Evolutionary conservation across 179 eudicot genomes (phyloP).

Genomic region (Corrigiola litoralis): DNA sequence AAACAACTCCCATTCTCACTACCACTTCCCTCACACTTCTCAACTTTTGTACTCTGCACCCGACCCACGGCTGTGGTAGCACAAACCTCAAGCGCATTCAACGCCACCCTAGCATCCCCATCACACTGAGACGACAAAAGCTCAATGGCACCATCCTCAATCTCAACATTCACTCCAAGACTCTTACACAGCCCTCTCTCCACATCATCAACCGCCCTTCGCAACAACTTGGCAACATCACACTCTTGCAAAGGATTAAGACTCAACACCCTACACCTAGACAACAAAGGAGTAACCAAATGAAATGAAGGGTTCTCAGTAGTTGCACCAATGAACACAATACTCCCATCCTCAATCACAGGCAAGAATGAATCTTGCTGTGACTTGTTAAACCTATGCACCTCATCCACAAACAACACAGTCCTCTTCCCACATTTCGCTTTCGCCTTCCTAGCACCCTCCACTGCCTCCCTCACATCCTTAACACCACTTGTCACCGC

Average conservation of each 20-base stretch:
- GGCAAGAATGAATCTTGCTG: conserved; percentile 89
- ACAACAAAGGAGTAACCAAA: conserved; percentile 74
- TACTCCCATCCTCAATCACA: conserved; percentile 82
- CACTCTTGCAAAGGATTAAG: conserved; percentile 48
- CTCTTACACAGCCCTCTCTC: conserved; percentile 43
- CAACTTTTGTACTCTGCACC: background rate
- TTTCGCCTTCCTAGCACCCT: conserved; percentile 52
- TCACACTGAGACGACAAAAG: conserved; percentile 60
- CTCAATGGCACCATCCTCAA: conserved; percentile 44
- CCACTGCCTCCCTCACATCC: conserved; percentile 79
- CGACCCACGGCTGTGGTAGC: conserved; percentile 50
- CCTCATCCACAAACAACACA: conserved; percentile 75
- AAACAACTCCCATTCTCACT: background rate
- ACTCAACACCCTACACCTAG: conserved; percentile 63
- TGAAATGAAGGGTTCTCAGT: conserved; percentile 94
- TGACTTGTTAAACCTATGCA: conserved; percentile 80
- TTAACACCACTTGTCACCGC: conserved; percentile 76
- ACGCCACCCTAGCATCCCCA: conserved; percentile 86
- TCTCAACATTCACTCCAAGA: conserved; percentile 33
- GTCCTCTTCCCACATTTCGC: conserved; percentile 41
- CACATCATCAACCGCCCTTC: conserved; percentile 44
- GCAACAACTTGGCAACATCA: conserved; percentile 35
- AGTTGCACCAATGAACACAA: conserved; percentile 82
- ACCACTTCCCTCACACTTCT: background rate
- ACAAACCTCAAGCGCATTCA: conserved; percentile 67